Conservation (phyloP, 768 basidiomycete species). For the Termitomyces sp. region DNA sequence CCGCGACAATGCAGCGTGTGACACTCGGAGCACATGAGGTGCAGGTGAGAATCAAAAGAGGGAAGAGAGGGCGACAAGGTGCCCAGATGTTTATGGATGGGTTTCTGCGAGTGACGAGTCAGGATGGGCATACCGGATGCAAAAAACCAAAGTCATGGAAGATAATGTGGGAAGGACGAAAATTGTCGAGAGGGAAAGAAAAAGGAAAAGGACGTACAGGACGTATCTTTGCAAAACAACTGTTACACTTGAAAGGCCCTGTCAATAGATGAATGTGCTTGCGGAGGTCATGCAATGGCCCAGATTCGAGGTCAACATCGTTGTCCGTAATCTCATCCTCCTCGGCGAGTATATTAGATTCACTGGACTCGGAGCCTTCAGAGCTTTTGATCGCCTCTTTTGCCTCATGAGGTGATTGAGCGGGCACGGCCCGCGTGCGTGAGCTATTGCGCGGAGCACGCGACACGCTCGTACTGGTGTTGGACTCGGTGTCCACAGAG, state of each 20-base stretch:
- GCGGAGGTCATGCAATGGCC: slow-evolving; percentile 1
- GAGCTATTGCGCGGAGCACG: not conserved
- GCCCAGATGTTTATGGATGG: not conserved
- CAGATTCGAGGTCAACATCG: not conserved
- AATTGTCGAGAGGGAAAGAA: not conserved
- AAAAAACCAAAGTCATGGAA: not conserved
- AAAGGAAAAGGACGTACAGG: slow-evolving; percentile 1
- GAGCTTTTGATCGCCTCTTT: not conserved
- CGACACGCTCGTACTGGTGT: not conserved
- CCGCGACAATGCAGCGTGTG: slow-evolving; percentile 9
- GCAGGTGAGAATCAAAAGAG: slow-evolving; percentile 1
- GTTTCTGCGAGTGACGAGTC: not conserved
- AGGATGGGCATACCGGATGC: not conserved
- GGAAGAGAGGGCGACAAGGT: not conserved
- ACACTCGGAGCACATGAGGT: slow-evolving; percentile 8
- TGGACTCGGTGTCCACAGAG: not conserved
- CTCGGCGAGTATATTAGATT: not conserved
- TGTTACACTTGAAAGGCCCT: slow-evolving; percentile 1
- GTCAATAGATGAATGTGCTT: slow-evolving; percentile 3
- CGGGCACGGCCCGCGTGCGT: not conserved
- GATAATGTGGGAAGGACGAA: not conserved
- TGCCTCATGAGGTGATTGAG: not conserved
- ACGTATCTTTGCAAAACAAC: not conserved
- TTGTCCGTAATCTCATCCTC: not conserved
- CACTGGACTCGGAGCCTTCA: not conserved